Evolutionary conservation across 2,329 filamentous ascomycete species (phyloP).

Genomic region (Domatiomyces globalis): DNA sequence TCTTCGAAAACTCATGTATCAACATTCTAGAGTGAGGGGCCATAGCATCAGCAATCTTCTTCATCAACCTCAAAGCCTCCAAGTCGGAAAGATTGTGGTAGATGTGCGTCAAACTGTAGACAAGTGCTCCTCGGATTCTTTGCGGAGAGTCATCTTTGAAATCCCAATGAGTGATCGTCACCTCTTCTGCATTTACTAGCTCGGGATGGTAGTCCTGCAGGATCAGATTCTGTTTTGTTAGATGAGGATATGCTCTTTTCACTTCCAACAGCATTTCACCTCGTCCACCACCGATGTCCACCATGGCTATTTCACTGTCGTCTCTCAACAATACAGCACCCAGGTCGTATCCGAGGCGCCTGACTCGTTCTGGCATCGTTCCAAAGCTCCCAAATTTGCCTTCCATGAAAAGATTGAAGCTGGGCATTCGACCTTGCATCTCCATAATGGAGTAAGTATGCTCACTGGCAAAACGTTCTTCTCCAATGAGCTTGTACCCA

Average conservation of each 20-base stretch:
- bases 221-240: slow-evolving; percentile 20
- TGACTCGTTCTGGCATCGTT: slow-evolving; percentile 22
- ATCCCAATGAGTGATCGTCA: slow-evolving; percentile 25
- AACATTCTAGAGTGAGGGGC: slow-evolving; percentile 22
- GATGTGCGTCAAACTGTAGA: slow-evolving; percentile 26
- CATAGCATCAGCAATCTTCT: slow-evolving; percentile 26
- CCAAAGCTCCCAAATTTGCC: slow-evolving; percentile 26
- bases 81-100: slow-evolving; percentile 27
- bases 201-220: slow-evolving; percentile 27
- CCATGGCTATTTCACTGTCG: slow-evolving; percentile 18
- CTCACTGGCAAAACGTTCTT: slow-evolving; percentile 18
- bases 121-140: slow-evolving; percentile 22
- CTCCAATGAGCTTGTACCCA: slow-evolving; percentile 23
- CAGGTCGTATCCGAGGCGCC: slow-evolving; percentile 23
- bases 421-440: slow-evolving; percentile 25
- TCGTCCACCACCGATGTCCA: slow-evolving; percentile 27
- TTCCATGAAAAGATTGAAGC: slow-evolving; percentile 28
- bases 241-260: slow-evolving; percentile 22
- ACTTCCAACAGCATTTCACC: slow-evolving; percentile 27
- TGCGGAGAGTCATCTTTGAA: slow-evolving; percentile 24
- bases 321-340: slow-evolving; percentile 15
- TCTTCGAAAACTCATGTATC: slow-evolving; percentile 27
- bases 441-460: slow-evolving; percentile 28
- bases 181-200: slow-evolving; percentile 17
- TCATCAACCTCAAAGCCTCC: slow-evolving; percentile 23